Evolutionary conservation across 495 filamentous ascomycete species (phyloP).

Genomic region (Friedmanniomyces endolithicus): DNA sequence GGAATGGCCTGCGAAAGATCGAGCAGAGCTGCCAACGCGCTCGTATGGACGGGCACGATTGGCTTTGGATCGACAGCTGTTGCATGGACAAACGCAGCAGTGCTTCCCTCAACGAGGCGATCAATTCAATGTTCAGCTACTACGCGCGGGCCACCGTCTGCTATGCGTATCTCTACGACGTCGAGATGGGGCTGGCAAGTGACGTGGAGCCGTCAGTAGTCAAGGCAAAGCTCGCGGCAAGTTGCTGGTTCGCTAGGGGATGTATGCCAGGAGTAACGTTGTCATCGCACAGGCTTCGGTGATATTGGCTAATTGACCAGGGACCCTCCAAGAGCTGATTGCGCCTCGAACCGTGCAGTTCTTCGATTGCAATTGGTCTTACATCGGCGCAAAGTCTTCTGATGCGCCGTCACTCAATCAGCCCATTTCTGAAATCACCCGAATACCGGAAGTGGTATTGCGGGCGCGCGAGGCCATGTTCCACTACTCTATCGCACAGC

Average conservation of each 20-base stretch:
- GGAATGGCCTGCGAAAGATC: not conserved
- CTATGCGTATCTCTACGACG: too few species aligned
- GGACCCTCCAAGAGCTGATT: slow-evolving; percentile 20
- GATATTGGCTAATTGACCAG: slow-evolving; percentile 13
- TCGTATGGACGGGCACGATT: not conserved
- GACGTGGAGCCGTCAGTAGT: too few species aligned
- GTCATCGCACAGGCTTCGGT: too few species aligned
- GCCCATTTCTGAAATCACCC: too few species aligned
- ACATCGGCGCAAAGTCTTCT: slow-evolving; percentile 3
- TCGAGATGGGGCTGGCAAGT: too few species aligned
- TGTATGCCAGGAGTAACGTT: too few species aligned
- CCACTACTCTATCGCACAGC: slow-evolving; percentile 7
- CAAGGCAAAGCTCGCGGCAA: too few species aligned
- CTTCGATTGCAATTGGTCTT: not conserved
- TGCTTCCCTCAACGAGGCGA: slow-evolving; percentile 16
- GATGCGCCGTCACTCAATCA: too few species aligned
- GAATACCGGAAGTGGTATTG: not conserved
- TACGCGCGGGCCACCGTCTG: too few species aligned
- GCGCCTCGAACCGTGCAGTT: slow-evolving; percentile 7
- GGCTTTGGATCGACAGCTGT: slow-evolving; percentile 19
- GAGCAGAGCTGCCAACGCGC: not conserved
- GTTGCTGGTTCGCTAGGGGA: too few species aligned
- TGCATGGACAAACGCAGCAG: slow-evolving; percentile 20
- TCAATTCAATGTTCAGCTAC: too few species aligned
- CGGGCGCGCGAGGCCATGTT: not conserved